Evolutionary conservation across 441 rosid genomes (phyloP).

Genomic region (Metrosideros polymorpha): DNA sequence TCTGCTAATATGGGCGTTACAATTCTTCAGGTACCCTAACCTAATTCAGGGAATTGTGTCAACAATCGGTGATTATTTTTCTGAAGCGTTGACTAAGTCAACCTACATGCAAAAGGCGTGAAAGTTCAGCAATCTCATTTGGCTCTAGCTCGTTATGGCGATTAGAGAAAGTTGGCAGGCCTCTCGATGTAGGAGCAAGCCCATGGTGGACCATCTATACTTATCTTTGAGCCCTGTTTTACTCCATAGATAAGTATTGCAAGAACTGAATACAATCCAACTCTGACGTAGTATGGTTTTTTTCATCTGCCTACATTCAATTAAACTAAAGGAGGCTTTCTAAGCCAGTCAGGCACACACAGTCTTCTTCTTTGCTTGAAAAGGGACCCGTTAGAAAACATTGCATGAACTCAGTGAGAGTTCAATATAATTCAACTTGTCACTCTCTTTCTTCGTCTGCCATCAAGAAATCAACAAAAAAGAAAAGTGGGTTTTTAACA

Average conservation of each 20-base stretch:
- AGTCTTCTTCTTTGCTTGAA: not conserved
- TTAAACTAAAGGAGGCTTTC: not conserved
- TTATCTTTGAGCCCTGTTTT: not conserved
- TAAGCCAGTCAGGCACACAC: not conserved
- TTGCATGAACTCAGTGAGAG: not conserved
- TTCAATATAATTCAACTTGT: not conserved
- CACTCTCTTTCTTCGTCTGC: not conserved
- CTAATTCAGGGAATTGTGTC: not conserved
- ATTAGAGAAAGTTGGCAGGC: not conserved
- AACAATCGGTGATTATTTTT: not conserved
- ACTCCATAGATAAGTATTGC: not conserved
- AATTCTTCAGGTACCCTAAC: not conserved
- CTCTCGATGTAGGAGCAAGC: not conserved
- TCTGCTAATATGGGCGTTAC: not conserved
- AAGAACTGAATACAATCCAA: not conserved
- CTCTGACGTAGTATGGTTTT: not conserved
- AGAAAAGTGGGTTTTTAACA: not conserved
- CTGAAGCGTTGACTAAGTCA: not conserved
- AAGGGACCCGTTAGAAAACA: not conserved
- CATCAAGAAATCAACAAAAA: not conserved
- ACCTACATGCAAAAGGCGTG: not conserved
- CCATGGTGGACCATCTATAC: not conserved
- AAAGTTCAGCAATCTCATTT: not conserved
- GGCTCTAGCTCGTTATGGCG: not conserved
- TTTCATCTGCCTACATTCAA: not conserved